Evolutionary conservation across 192 early-diverging fungal species (phyloP), one percentile per base, ranked within the genome.

Genomic region (Entomortierella chlamydospora): DNA sequence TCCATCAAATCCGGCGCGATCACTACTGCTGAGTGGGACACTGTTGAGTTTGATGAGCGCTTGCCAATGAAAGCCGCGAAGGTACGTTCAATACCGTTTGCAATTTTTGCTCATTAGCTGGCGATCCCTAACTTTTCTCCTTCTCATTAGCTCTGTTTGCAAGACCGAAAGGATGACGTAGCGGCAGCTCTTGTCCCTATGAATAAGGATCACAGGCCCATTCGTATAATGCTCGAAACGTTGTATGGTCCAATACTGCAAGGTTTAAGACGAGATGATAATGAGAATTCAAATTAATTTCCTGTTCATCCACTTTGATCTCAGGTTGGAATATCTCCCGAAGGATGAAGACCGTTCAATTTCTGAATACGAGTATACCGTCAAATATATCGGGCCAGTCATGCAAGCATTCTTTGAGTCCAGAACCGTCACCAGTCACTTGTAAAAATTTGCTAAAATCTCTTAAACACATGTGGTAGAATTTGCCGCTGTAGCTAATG

Each of bases 321-420:
- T 47, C 41, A 67, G 64, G 42, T 43, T 67, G 18, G 64, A 67
- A 57, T 57, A 67, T 57, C 64, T 67, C 37, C 64, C 54, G 4
- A 58, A 68, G 31, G 56, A 68, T 50, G 65, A 58, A 50, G 56
- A 49, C 55, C 65, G 43, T 50, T 68, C 43, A 25, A 50, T 68
- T 49, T 68, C 65, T 22, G 65, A 58, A 42, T 68, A 58, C 20
- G 64, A 66, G 39, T 45, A 54, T 55, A 58, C 65, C 23, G 56
- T 68, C 56, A 68, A 68, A 43, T n/a, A 68, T 58, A 68, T 67
- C 56, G 54, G 54, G 41, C 64, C 37, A 57, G 54, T 67, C 33
- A 55, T 67, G 64, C 64, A 67, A 28, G 64, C 54, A 45, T 57
- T 67, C 43, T 67, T 67, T 47, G 30, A 67, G 29, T 67, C 64